Evolutionary conservation across 345 rosid species (phyloP).

Genomic region (Acer negundo): DNA sequence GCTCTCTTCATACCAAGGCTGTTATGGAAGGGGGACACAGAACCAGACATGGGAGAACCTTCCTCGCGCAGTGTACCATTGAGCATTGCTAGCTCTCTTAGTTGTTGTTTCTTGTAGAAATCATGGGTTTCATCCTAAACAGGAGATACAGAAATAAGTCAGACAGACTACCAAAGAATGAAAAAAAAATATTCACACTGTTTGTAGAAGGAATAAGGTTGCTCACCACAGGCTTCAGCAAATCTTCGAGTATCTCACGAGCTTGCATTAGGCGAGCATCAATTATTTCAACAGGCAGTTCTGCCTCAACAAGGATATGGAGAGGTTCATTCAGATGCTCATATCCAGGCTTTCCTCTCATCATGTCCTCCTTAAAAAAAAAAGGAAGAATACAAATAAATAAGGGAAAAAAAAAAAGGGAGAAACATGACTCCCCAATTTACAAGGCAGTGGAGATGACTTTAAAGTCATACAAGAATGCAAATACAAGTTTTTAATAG

Average conservation of each 20-base stretch:
- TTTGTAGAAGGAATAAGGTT: slow-evolving; percentile 2
- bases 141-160: not conserved
- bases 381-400: no score
- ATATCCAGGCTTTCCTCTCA: no score
- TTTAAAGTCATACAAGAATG: no score
- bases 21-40: slow-evolving; percentile 82
- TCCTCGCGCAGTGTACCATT: slow-evolving; percentile 91
- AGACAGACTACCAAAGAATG: not conserved
- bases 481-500: no score
- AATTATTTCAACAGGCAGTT: no score
- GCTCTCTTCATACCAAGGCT: slow-evolving; percentile 97
- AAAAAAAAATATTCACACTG: not conserved
- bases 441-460: no score
- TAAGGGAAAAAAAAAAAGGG: no score
- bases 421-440: no score
- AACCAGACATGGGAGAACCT: slow-evolving; percentile 92
- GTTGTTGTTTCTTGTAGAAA: slow-evolving; percentile 92
- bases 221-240: slow-evolving; percentile 84
- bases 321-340: no score
- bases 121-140: slow-evolving; percentile 91
- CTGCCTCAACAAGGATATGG: no score
- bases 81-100: slow-evolving; percentile 91
- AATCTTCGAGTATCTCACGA: slow-evolving; percentile 87
- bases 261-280: slow-evolving; percentile 95
- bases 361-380: no score